Percentiles rank a stretch among this genome's conserved stretches.
These are phyloP conservation scores for Euphrasia arctica DNA, from an alignment of 305 asterid genomes.

Conservation along the genomic window DNA sequence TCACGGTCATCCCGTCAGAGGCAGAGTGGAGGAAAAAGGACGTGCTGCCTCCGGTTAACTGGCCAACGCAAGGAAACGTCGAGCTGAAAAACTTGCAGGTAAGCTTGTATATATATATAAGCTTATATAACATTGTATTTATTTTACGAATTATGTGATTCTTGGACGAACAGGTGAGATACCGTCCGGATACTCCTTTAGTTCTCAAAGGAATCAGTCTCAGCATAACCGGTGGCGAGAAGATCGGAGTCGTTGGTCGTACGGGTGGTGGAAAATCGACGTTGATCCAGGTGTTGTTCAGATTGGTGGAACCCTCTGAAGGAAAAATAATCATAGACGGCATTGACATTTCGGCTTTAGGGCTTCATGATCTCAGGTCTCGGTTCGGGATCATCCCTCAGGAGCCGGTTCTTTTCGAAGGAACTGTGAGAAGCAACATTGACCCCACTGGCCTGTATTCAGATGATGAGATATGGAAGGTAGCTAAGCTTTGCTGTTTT, in stretches of 20 bases:
- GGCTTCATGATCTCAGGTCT: slow-evolving; percentile 92
- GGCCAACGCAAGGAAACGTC: slow-evolving; percentile 82
- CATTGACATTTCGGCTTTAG: slow-evolving; percentile 60
- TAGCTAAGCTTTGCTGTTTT: slow-evolving; percentile 22
- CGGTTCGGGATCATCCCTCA: slow-evolving; percentile 97
- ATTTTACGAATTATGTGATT: slow-evolving; percentile 18
- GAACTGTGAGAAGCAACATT: slow-evolving; percentile 91
- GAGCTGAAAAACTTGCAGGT: slow-evolving; percentile 71
- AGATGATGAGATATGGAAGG: slow-evolving; percentile 95
- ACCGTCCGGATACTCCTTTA: slow-evolving; percentile 84
- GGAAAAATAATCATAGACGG: slow-evolving; percentile 72
- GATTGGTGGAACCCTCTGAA: slow-evolving; percentile 88
- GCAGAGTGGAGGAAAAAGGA: slow-evolving; percentile 80
- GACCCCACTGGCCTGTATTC: slow-evolving; percentile 79
- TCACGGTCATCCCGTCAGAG: slow-evolving; percentile 74
- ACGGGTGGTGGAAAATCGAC: slow-evolving; percentile 98
- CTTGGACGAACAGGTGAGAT: slow-evolving; percentile 58
- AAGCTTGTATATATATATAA: not conserved
- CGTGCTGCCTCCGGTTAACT: slow-evolving; percentile 57
- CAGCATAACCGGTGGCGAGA: slow-evolving; percentile 77
- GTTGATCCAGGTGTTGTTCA: slow-evolving; percentile 79
- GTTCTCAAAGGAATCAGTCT: slow-evolving; percentile 81
- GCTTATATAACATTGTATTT: not conserved
- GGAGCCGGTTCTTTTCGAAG: slow-evolving; percentile 93
- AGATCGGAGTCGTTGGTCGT: slow-evolving; percentile 94